Conservation (phyloP, 164 flowering plant genomes). For the Vitis rotundifolia region DNA sequence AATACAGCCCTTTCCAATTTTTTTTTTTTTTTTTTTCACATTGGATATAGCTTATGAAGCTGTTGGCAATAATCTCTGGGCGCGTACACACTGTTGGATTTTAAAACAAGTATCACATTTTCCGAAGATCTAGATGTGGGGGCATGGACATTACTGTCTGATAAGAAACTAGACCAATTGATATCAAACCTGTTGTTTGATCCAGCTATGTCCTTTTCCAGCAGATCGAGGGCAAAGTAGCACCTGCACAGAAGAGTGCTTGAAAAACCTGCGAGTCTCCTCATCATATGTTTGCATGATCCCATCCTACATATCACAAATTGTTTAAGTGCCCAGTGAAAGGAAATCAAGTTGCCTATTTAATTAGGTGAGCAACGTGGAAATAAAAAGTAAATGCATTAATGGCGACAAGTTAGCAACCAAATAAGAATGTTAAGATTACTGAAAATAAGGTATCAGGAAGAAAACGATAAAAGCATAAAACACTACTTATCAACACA, state of each 20-base stretch:
- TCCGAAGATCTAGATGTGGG: neutral
- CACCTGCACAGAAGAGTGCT: constrained; percentile 52
- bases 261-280: constrained; percentile 46
- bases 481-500: no score
- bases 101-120: no score
- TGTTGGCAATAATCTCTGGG: no score
- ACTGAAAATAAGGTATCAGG: neutral
- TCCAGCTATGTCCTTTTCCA: constrained; percentile 46
- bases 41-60: no score
- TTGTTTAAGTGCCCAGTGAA: neutral
- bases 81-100: no score
- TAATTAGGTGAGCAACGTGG: neutral
- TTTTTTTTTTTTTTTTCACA: no score
- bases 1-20: no score
- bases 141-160: no score
- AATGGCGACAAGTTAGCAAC: neutral
- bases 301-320: constrained; percentile 33
- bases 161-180: neutral
- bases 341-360: neutral
- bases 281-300: constrained; percentile 48
- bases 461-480: no score
- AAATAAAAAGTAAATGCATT: neutral
- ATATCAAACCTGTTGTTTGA: constrained; percentile 33
- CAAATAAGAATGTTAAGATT: neutral
- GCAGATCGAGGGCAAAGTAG: constrained; percentile 49